Conservation (phyloP, 441 rosid genomes). For the Brassica hybrid region DNA sequence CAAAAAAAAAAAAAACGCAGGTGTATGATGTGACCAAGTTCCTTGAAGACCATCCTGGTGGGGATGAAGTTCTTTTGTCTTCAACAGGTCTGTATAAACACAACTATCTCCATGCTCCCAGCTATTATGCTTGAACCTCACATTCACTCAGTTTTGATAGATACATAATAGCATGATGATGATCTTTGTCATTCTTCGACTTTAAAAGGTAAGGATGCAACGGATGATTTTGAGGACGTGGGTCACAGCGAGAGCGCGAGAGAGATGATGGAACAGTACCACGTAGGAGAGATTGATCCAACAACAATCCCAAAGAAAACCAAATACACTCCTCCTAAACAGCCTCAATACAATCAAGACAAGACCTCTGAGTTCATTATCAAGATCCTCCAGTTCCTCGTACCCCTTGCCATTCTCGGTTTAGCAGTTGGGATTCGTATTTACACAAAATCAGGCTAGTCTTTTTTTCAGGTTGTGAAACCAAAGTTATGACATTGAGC, state of each 20-base stretch:
- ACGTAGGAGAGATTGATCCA: conserved; percentile 55
- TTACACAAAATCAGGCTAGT: conserved; percentile 55
- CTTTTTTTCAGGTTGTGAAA: conserved; percentile 12
- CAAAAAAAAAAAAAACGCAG: conserved; percentile 34
- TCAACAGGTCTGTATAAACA: conserved; percentile 53
- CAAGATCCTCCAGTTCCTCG: conserved; percentile 68
- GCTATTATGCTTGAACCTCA: background rate
- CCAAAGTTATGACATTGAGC: conserved; percentile 8
- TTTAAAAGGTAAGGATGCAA: conserved; percentile 65
- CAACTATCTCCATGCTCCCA: background rate
- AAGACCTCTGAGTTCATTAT: conserved; percentile 63
- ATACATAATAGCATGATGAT: background rate
- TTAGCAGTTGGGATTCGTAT: conserved; percentile 60
- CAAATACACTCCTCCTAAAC: conserved; percentile 55
- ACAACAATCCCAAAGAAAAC: conserved; percentile 54
- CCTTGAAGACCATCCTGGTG: conserved; percentile 72
- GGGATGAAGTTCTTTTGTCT: conserved; percentile 66
- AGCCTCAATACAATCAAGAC: conserved; percentile 72
- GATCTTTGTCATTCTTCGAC: background rate
- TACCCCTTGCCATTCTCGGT: conserved; percentile 67
- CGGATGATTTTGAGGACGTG: conserved; percentile 69
- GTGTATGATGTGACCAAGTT: conserved; percentile 67
- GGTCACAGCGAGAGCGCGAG: conserved; percentile 63
- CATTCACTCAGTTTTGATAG: too few relatives aligned
- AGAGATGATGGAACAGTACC: conserved; percentile 64